phyloP scores from a whole-genome alignment of 306 rosid species.

The Potentilla sterilis region DNA sequence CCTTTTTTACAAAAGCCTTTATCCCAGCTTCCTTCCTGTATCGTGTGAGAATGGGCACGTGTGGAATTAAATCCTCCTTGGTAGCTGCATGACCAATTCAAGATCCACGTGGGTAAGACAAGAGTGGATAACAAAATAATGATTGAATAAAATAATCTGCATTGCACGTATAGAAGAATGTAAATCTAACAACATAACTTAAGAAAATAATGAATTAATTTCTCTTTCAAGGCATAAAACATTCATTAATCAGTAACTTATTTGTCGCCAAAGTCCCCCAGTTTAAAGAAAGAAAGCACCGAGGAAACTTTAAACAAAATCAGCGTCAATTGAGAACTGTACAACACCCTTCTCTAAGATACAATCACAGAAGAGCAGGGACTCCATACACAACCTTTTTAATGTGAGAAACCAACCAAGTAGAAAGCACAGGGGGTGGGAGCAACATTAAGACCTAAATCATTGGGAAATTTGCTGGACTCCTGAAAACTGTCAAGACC shows the following conservation, averaged over 20 bases:
- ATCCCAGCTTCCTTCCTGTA: constrained; percentile 87
- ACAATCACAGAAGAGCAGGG: background rate
- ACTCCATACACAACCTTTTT: constrained; percentile 3
- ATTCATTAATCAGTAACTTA: background rate
- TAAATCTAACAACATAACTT: constrained; percentile 2
- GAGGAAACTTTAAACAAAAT: background rate
- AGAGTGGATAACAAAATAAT: background rate
- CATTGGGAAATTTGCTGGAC: background rate
- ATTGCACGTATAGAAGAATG: constrained; percentile 20
- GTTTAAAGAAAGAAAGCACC: constrained; percentile 7
- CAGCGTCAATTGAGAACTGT: background rate
- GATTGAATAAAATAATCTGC: constrained; percentile 1
- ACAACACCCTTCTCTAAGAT: background rate
- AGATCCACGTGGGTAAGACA: constrained; percentile 7
- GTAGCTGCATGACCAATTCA: constrained; percentile 55
- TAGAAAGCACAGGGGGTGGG: background rate
- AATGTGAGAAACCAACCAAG: background rate
- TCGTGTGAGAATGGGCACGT: constrained; percentile 86
- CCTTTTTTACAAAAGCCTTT: constrained; percentile 98
- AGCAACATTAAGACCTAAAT: background rate
- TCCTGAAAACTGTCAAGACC: background rate
- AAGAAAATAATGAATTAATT: background rate
- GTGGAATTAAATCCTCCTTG: constrained; percentile 91
- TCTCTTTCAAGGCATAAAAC: background rate
- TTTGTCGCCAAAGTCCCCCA: background rate